A percentile compares a stretch with the other conserved stretches of the same genome.
Evolutionary conservation across 2,329 filamentous ascomycete genomes (phyloP).

Genomic region (Neonectria magnoliae): DNA sequence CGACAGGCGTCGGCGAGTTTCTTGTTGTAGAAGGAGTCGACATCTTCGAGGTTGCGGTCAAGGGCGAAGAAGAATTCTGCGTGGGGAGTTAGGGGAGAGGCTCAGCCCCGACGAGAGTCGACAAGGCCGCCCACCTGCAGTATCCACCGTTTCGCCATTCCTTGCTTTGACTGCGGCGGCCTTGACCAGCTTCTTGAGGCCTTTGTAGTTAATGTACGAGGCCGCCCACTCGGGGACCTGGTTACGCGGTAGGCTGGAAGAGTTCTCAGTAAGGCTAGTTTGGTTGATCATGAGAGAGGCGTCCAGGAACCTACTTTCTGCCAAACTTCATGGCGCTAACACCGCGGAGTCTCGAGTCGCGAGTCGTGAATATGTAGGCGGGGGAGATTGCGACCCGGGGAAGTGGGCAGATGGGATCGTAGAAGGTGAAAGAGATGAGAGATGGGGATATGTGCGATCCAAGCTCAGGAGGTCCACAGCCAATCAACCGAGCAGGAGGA

Average conservation of each 20-base stretch:
- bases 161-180: constrained; percentile 72
- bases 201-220: constrained; percentile 89
- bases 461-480: not conserved
- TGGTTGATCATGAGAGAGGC: not conserved
- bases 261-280: constrained; percentile 34
- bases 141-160: constrained; percentile 80
- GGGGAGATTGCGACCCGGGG: constrained; percentile 10
- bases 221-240: constrained; percentile 89
- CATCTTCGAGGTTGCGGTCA: constrained; percentile 96
- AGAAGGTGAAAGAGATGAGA: not conserved
- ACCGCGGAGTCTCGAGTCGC: constrained; percentile 8
- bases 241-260: constrained; percentile 75
- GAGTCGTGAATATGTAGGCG: constrained; percentile 7
- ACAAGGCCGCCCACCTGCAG: constrained; percentile 78
- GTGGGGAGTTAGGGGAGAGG: constrained; percentile 47
- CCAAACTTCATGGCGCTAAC: constrained; percentile 67
- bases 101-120: constrained; percentile 42
- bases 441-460: not conserved
- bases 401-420: not conserved
- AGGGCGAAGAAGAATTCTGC: constrained; percentile 96
- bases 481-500: not conserved
- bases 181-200: constrained; percentile 95
- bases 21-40: constrained; percentile 96
- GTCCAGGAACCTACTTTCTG: constrained; percentile 60
- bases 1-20: constrained; percentile 88